These are phyloP conservation scores for Suhomyces bolitotheri DNA, from an alignment of 1,139 yeast genomes.

Conservation along the genomic window DNA sequence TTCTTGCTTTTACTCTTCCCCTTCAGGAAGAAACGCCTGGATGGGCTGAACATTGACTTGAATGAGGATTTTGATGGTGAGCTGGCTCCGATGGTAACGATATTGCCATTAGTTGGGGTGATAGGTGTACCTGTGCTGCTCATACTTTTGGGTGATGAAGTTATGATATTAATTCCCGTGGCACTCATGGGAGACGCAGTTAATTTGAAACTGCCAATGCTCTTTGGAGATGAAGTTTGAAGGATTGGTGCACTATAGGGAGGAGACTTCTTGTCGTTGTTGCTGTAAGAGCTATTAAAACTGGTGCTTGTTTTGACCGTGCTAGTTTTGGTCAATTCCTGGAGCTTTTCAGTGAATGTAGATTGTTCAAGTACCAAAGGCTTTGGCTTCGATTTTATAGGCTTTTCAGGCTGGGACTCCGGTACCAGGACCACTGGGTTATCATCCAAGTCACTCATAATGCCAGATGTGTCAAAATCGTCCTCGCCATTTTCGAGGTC, in stretches of 20 bases:
- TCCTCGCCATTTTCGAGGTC: slow-evolving; percentile 23
- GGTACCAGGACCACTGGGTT: neutral
- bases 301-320: neutral
- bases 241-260: neutral
- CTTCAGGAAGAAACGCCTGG: slow-evolving; percentile 30
- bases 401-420: neutral
- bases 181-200: slow-evolving; percentile 4
- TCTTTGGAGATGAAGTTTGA: slow-evolving; percentile 1
- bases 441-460: slow-evolving; percentile 5
- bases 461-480: slow-evolving; percentile 14
- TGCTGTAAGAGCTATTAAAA: neutral
- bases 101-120: slow-evolving; percentile 25
- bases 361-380: slow-evolving; percentile 9
- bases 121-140: slow-evolving; percentile 16
- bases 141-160: slow-evolving; percentile 13
- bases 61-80: slow-evolving; percentile 34
- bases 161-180: neutral
- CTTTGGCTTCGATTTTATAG: slow-evolving; percentile 6
- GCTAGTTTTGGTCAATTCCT: slow-evolving; percentile 2
- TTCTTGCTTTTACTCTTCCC: slow-evolving; percentile 11
- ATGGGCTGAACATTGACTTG: slow-evolving; percentile 36
- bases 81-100: slow-evolving; percentile 36
- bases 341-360: slow-evolving; percentile 4
- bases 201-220: neutral
- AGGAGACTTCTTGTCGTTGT: slow-evolving; percentile 1